A percentile compares a stretch with the other conserved stretches of the same genome.
phyloP scores from a whole-genome alignment of 345 rosid genomes.

The Angophora floribunda region DNA sequence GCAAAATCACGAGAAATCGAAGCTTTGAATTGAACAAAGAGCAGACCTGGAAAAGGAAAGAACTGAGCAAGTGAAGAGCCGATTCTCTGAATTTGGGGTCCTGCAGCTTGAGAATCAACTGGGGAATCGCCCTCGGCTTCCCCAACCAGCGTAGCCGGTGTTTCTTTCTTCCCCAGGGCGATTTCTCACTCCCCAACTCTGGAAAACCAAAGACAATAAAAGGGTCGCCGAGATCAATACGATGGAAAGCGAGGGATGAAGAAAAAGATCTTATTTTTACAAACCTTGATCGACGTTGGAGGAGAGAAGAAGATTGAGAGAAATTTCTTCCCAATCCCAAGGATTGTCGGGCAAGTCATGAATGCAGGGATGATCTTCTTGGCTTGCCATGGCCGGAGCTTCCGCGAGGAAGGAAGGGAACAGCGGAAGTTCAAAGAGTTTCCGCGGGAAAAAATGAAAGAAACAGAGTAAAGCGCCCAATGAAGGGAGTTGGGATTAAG shows the following conservation, averaged over 20 bases:
- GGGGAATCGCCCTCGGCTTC: slow-evolving; percentile 2
- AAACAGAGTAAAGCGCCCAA: background rate
- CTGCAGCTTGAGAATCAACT: background rate
- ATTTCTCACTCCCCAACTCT: background rate
- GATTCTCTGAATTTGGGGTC: background rate
- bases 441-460: background rate
- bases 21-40: background rate
- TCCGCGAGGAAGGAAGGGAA: background rate
- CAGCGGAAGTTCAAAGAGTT: background rate
- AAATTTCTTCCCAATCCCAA: slow-evolving; percentile 5
- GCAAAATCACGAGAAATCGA: background rate
- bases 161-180: background rate
- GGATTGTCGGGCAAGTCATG: slow-evolving; percentile 5
- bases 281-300: background rate
- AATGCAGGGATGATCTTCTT: background rate
- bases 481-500: background rate
- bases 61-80: slow-evolving; percentile 1
- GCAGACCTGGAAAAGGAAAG: background rate
- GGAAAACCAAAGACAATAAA: background rate
- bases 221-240: background rate
- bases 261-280: background rate
- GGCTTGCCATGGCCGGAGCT: background rate
- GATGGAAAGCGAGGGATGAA: background rate
- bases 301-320: background rate
- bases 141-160: background rate